Conservation (phyloP, 2,329 filamentous ascomycete genomes). For the Colletotrichum musae region DNA sequence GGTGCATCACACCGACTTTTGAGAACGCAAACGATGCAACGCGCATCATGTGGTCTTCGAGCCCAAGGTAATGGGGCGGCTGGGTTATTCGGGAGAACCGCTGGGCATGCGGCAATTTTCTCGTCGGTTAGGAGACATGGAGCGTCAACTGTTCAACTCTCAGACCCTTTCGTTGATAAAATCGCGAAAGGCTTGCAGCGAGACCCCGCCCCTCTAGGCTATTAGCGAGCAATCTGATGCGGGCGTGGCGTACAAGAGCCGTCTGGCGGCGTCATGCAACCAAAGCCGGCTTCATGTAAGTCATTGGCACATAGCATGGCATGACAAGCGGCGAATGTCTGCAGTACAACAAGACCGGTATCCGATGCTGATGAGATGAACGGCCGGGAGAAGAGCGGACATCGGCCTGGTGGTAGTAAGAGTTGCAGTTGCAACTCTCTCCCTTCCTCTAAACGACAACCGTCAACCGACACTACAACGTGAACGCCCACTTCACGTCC, state of each 20-base stretch:
- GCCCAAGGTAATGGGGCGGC: conserved; percentile 1
- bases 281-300: conserved; percentile 34
- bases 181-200: conserved; percentile 1
- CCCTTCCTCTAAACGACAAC: not conserved
- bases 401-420: not conserved
- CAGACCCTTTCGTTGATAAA: too few species aligned
- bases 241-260: conserved; percentile 1
- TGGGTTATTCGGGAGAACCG: conserved; percentile 1
- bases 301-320: conserved; percentile 33
- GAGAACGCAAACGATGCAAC: conserved; percentile 10
- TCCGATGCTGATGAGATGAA: conserved; percentile 29
- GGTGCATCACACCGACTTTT: conserved; percentile 41
- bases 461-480: conserved; percentile 16
- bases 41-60: conserved; percentile 31
- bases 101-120: conserved; percentile 14
- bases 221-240: not conserved
- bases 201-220: not conserved
- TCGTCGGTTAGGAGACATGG: not conserved
- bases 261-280: conserved; percentile 18
- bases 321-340: conserved; percentile 8
- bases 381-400: conserved; percentile 7
- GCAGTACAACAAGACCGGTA: conserved; percentile 1
- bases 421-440: conserved; percentile 22
- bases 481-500: not conserved
- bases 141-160: too few species aligned